A percentile compares a stretch with the other conserved stretches of the same genome.
Evolutionary conservation across 2,329 filamentous ascomycete genomes (phyloP).

Genomic region (Neofusicoccum cordaticola): DNA sequence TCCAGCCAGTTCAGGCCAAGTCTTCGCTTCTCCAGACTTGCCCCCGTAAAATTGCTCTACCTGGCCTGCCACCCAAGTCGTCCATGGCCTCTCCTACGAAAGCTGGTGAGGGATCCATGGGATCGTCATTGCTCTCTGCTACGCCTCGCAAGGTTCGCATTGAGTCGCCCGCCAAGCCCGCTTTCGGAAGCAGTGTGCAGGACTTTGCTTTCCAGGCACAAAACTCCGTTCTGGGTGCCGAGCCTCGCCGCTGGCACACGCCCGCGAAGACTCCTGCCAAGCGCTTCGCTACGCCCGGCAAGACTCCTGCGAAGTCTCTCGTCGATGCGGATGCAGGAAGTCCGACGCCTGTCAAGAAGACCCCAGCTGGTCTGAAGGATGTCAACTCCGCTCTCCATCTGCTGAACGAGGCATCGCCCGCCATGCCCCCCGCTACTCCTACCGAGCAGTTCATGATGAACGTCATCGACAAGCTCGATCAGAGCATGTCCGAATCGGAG

Average conservation of each 20-base stretch:
- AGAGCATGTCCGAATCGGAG: constrained; percentile 6
- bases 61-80: background rate
- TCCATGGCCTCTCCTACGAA: background rate
- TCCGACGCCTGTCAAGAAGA: constrained; percentile 9
- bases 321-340: constrained; percentile 3
- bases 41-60: constrained; percentile 15
- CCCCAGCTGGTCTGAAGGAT: constrained; percentile 13
- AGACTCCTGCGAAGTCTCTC: constrained; percentile 1
- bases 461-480: constrained; percentile 14
- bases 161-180: constrained; percentile 1
- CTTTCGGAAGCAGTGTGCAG: background rate
- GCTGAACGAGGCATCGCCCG: constrained; percentile 4
- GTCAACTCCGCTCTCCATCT: constrained; percentile 10
- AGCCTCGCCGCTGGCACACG: constrained; percentile 10
- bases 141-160: constrained; percentile 15
- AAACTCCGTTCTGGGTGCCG: background rate
- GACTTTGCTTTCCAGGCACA: constrained; percentile 1
- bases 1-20: background rate
- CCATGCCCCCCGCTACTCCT: background rate
- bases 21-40: constrained; percentile 17
- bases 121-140: constrained; percentile 15
- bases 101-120: background rate
- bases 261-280: constrained; percentile 9
- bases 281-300: constrained; percentile 9
- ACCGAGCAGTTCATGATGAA: constrained; percentile 14